Percentiles rank a stretch among this genome's conserved stretches.
Evolutionary conservation across 2,329 filamentous ascomycete genomes (phyloP).

Genomic region (Sporothrix sp.): DNA sequence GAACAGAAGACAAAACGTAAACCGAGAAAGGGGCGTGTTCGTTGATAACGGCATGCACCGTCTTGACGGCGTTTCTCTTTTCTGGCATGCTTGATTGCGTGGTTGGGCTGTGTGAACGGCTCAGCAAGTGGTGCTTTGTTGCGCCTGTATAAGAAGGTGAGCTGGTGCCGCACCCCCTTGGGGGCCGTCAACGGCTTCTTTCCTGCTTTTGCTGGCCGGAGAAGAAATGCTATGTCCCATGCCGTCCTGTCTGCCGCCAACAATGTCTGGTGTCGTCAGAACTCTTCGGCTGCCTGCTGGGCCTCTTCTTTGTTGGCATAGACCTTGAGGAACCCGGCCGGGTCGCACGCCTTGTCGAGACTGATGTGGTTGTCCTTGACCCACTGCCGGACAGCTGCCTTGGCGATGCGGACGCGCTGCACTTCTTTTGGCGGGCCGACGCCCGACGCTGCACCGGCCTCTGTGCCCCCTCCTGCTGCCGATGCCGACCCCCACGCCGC

Average conservation of each 20-base stretch:
- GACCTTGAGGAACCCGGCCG: conserved; percentile 62
- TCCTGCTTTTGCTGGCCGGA: too few relatives aligned
- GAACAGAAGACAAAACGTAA: background rate
- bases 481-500: background rate
- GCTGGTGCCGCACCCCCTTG: too few relatives aligned
- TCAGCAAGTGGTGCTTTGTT: too few relatives aligned
- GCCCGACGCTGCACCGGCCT: background rate
- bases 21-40: background rate
- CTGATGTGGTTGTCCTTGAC: conserved; percentile 51
- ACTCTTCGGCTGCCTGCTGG: conserved; percentile 27
- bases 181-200: too few relatives aligned
- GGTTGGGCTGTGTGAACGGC: too few relatives aligned
- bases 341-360: conserved; percentile 58
- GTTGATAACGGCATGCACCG: too few relatives aligned
- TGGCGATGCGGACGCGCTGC: conserved; percentile 42
- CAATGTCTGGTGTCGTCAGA: conserved; percentile 10
- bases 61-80: too few relatives aligned
- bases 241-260: background rate
- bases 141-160: too few relatives aligned
- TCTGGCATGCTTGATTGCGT: too few relatives aligned
- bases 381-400: conserved; percentile 55
- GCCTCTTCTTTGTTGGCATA: conserved; percentile 43
- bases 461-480: background rate
- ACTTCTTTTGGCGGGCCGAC: conserved; percentile 26
- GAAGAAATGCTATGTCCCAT: background rate